Conservation (phyloP, 2,329 filamentous ascomycete species). For the Clarireedia homoeocarpa region DNA sequence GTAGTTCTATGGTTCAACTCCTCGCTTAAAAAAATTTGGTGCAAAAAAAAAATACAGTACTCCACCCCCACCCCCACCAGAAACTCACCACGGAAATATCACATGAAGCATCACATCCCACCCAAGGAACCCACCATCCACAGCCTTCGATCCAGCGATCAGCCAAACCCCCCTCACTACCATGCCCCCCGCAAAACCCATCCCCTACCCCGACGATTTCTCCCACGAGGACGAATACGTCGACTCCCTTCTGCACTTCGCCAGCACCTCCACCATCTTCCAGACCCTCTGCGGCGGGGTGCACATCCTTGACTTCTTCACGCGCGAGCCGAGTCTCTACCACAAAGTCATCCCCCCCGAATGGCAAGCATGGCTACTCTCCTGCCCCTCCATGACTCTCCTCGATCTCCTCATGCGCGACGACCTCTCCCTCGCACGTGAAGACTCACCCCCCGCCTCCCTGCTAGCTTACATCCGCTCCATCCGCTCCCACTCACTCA, state of each 20-base stretch:
- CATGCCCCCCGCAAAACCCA: slow-evolving; percentile 24
- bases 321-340: slow-evolving; percentile 75
- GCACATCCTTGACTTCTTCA: slow-evolving; percentile 95
- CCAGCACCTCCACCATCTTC: slow-evolving; percentile 65
- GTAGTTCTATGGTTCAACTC: background rate
- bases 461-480: slow-evolving; percentile 65
- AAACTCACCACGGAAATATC: background rate
- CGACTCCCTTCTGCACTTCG: slow-evolving; percentile 67
- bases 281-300: slow-evolving; percentile 93
- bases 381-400: slow-evolving; percentile 64
- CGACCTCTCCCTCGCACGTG: slow-evolving; percentile 44
- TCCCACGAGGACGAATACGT: slow-evolving; percentile 68
- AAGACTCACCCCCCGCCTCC: slow-evolving; percentile 31
- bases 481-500: slow-evolving; percentile 62
- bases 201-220: slow-evolving; percentile 41
- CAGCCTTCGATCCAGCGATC: background rate
- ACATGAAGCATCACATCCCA: background rate
- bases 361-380: slow-evolving; percentile 74
- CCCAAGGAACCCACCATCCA: background rate
- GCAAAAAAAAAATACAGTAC: background rate
- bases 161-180: background rate
- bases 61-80: too few species aligned
- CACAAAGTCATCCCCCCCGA: slow-evolving; percentile 65
- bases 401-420: slow-evolving; percentile 76
- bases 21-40: slow-evolving; percentile 1